Conservation (phyloP, 352 stramenopile genomes). For the Phytophthora pinifolia region DNA sequence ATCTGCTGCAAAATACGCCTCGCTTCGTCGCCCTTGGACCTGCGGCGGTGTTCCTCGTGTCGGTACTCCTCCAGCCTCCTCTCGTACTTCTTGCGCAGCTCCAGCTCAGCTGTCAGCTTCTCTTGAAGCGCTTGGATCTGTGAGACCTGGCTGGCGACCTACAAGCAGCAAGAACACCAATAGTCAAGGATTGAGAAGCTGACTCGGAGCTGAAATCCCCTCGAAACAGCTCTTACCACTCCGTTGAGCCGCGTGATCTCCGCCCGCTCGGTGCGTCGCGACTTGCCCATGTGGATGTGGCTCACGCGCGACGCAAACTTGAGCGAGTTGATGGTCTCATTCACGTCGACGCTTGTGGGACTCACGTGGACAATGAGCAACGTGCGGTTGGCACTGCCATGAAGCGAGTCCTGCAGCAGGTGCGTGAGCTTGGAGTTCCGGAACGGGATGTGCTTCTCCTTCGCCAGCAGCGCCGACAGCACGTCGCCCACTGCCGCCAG, state of each 20-base stretch:
- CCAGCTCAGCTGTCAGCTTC: conserved; percentile 59
- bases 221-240: conserved; percentile 38
- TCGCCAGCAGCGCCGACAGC: conserved; percentile 57
- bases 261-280: conserved; percentile 48
- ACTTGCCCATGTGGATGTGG: conserved; percentile 39
- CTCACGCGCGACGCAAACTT: conserved; percentile 74
- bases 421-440: conserved; percentile 88
- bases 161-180: background rate
- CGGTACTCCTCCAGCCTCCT: conserved; percentile 75
- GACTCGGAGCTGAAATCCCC: background rate
- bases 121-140: conserved; percentile 72
- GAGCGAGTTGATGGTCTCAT: conserved; percentile 75
- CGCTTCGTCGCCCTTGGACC: conserved; percentile 49
- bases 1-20: conserved; percentile 43
- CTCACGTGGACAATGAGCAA: conserved; percentile 74
- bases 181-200: background rate
- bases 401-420: conserved; percentile 74
- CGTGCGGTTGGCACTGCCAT: conserved; percentile 39
- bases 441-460: conserved; percentile 85
- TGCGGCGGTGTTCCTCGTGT: conserved; percentile 56
- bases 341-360: conserved; percentile 45
- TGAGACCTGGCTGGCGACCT: conserved; percentile 63
- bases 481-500: conserved; percentile 76
- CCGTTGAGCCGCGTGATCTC: conserved; percentile 64
- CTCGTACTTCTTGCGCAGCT: conserved; percentile 77